A percentile compares a stretch with the other conserved stretches of the same genome.
Conservation (phyloP, 768 basidiomycete species). For the Tylopilus felleus region DNA sequence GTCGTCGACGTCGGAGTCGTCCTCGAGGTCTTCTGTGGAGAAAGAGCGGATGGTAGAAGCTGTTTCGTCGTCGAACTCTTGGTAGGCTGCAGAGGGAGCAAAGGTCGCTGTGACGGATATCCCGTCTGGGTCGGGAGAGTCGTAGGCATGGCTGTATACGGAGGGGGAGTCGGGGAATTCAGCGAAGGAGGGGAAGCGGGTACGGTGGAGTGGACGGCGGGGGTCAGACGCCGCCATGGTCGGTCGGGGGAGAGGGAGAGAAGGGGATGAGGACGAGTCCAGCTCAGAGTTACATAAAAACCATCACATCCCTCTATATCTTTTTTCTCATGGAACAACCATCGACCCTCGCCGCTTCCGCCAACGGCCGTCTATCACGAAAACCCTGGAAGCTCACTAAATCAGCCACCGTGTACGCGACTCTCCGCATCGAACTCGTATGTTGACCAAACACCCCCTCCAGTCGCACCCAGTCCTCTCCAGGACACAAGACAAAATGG, state of each 20-base stretch:
- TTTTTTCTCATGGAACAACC: conserved; percentile 23
- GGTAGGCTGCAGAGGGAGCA: conserved; percentile 29
- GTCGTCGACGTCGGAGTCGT: conserved; percentile 35
- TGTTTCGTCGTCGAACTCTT: conserved; percentile 56
- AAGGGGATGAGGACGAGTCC: neutral
- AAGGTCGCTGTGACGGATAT: conserved; percentile 41
- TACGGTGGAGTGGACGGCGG: conserved; percentile 28
- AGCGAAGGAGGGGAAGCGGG: conserved; percentile 52
- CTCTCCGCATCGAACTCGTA: neutral
- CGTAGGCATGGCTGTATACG: conserved; percentile 59
- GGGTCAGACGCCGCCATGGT: conserved; percentile 39
- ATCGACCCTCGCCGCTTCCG: conserved; percentile 55
- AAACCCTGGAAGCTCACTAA: conserved; percentile 64
- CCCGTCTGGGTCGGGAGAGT: conserved; percentile 45
- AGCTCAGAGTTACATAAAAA: conserved; percentile 27
- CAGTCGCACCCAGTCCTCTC: conserved; percentile 68
- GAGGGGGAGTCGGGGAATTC: conserved; percentile 67
- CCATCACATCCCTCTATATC: neutral
- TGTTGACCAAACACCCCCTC: neutral
- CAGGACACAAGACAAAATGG: conserved; percentile 68
- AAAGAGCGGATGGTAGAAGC: conserved; percentile 26
- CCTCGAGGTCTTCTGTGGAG: conserved; percentile 31
- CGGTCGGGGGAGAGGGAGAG: neutral
- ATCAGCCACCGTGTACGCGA: conserved; percentile 47
- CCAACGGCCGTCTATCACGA: conserved; percentile 64